phyloP scores from a whole-genome alignment of 2,329 filamentous ascomycete species.

The Intubia oerlemansii region DNA sequence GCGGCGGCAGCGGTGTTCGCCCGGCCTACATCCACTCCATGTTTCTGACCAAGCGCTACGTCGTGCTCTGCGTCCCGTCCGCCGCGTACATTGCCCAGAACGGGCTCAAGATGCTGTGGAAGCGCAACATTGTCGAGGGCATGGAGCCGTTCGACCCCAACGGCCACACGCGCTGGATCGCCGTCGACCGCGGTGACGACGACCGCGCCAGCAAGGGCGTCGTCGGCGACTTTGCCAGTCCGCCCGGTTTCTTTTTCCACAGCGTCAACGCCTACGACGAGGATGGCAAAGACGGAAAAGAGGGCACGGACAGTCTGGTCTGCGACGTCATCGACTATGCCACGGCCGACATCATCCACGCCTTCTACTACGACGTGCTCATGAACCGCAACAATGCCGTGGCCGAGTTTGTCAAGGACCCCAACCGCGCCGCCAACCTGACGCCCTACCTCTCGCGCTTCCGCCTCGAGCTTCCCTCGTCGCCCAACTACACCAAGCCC shows the following conservation, averaged over 20 bases:
- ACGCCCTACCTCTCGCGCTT: slow-evolving; percentile 21
- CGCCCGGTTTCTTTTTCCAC: slow-evolving; percentile 61
- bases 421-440: slow-evolving; percentile 16
- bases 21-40: slow-evolving; percentile 69
- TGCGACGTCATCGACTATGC: slow-evolving; percentile 46
- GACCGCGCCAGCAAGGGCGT: slow-evolving; percentile 27
- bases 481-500: neutral
- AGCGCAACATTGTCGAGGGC: slow-evolving; percentile 45
- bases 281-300: slow-evolving; percentile 10
- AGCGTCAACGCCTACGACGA: slow-evolving; percentile 59
- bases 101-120: slow-evolving; percentile 40
- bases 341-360: slow-evolving; percentile 40
- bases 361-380: slow-evolving; percentile 50
- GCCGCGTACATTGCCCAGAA: slow-evolving; percentile 34
- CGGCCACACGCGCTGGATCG: slow-evolving; percentile 44
- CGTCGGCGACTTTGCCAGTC: slow-evolving; percentile 44
- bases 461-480: slow-evolving; percentile 5
- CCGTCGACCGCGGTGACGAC: slow-evolving; percentile 43
- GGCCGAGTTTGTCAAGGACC: slow-evolving; percentile 19
- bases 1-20: slow-evolving; percentile 13
- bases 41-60: slow-evolving; percentile 48
- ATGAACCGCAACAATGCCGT: slow-evolving; percentile 27
- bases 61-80: slow-evolving; percentile 51
- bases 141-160: slow-evolving; percentile 39
- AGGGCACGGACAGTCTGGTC: slow-evolving; percentile 27